Percentiles rank a stretch among this genome's conserved stretches.
Evolutionary conservation across 148 eudicot genomes (phyloP).

Genomic region (Chenopodium suecicum): DNA sequence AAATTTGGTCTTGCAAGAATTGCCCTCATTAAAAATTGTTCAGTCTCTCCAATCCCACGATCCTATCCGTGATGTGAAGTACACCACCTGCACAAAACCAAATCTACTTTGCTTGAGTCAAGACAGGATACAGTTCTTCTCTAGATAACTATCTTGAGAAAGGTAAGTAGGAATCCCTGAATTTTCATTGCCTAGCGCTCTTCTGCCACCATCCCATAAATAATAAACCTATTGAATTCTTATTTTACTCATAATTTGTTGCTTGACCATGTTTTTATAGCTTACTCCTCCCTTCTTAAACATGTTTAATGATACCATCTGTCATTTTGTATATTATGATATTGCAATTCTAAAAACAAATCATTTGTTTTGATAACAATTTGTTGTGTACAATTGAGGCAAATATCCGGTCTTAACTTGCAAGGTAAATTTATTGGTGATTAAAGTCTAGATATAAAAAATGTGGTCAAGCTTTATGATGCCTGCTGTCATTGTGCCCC

Average conservation of each 20-base stretch:
- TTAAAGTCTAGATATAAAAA: too few relatives aligned
- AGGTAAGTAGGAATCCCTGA: constrained; percentile 23
- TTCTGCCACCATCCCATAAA: background rate
- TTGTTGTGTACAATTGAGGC: background rate
- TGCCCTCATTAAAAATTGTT: constrained; percentile 49
- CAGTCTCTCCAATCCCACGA: constrained; percentile 42
- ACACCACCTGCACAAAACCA: constrained; percentile 14
- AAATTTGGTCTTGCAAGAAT: constrained; percentile 55
- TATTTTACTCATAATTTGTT: too few relatives aligned
- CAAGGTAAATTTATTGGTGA: background rate
- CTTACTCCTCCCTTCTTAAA: too few relatives aligned
- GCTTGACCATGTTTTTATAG: too few relatives aligned
- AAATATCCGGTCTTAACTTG: background rate
- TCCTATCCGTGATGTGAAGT: constrained; percentile 64
- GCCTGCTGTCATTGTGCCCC: background rate
- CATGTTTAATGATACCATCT: too few relatives aligned
- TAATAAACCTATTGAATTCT: background rate
- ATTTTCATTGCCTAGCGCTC: background rate
- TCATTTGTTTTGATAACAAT: background rate
- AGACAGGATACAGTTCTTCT: constrained; percentile 40
- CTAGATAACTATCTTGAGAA: constrained; percentile 24
- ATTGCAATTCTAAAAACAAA: too few relatives aligned
- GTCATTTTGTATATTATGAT: too few relatives aligned
- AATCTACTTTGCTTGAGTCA: constrained; percentile 40
- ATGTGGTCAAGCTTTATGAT: background rate